A percentile compares a stretch with the other conserved stretches of the same genome.
Conservation (phyloP, 2,329 filamentous ascomycete species). For the Hymenoscyphus albidus region DNA sequence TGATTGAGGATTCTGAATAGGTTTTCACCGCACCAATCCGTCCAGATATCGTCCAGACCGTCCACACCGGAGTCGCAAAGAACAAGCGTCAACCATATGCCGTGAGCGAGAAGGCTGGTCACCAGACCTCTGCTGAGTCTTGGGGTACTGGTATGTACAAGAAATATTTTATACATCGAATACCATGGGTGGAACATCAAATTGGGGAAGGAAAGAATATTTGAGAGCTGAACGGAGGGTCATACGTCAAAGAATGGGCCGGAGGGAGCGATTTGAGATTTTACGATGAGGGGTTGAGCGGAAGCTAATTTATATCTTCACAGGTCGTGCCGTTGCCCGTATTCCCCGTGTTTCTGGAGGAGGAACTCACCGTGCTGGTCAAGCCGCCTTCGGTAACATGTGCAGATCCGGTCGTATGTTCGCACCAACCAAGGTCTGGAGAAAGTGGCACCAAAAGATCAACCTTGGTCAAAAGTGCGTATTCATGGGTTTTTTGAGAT, state of each 20-base stretch:
- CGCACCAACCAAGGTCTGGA: constrained; percentile 99
- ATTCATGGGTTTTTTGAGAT: constrained; percentile 3
- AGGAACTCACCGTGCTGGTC: constrained; percentile 99
- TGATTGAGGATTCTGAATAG: constrained; percentile 32
- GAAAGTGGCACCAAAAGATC: constrained; percentile 99
- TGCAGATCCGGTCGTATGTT: constrained; percentile 99
- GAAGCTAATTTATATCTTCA: constrained; percentile 25
- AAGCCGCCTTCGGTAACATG: constrained; percentile 99
- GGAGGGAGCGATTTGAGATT: neutral
- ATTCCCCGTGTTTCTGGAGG: constrained; percentile 99
- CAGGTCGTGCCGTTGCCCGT: constrained; percentile 98
- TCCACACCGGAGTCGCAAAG: constrained; percentile 99
- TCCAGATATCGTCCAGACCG: constrained; percentile 92
- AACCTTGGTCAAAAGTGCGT: constrained; percentile 92
- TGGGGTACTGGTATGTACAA: constrained; percentile 91
- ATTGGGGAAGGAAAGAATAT: neutral
- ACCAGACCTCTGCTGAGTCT: constrained; percentile 99
- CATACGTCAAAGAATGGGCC: neutral
- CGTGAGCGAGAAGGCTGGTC: constrained; percentile 99
- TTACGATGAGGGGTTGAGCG: constrained; percentile 9
- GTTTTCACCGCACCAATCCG: constrained; percentile 98
- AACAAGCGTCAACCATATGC: constrained; percentile 99
- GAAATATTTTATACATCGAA: constrained; percentile 21
- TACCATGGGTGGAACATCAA: constrained; percentile 16
- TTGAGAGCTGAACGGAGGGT: neutral